Evolutionary conservation across 495 filamentous ascomycete genomes (phyloP), one percentile per base, ranked within the genome.

Genomic region (Paragyromitra xinjiangensis): DNA sequence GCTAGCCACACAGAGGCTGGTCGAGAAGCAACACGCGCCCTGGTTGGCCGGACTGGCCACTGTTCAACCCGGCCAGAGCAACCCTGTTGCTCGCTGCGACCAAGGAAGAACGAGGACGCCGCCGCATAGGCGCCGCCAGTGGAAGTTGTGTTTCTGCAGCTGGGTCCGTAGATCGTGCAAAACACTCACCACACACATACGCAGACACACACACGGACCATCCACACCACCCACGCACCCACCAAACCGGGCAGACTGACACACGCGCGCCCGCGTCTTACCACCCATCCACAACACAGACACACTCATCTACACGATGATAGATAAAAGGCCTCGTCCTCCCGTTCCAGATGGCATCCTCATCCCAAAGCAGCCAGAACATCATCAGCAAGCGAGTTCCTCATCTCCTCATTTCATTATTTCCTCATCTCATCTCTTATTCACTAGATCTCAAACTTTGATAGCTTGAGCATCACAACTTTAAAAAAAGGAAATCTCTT

Each of bases 311-410:
- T 29, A 37, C 48, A 77, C 64, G 64, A 74, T 63, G 76, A 64
- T 73, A 71, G 74, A 79, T 79, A 79, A 79, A 79, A 70, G 68
- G 73, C 63, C 64, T 50, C 67, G 40, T 50, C 65, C 67, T 65
- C 74, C 65, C 66, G 64, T 64, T 78, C 74, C 39, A 72, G 75
- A 66, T 78, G 59, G 37, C 65, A 50, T 50, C 58, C 55, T 66
- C 65, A 72, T 78, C 63, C 48, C 73, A 77, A 62, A 75, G 64
- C 73, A 77, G 65, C 64, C 66, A 71, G 55, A 51, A 42, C 65
- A 71, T 51, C 77, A 61, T 9, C 55, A 75, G 72, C 72, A 75
- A 75, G 72, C 72, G 68, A 74, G 71, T 72, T 72, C 29, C 59
- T 73, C 72, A 75, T 75, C 42, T 71, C 71, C 12, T 37, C 68